A percentile compares a stretch with the other conserved stretches of the same genome.
Evolutionary conservation across 345 rosid species (phyloP).

Genomic region (Populus euphratica): DNA sequence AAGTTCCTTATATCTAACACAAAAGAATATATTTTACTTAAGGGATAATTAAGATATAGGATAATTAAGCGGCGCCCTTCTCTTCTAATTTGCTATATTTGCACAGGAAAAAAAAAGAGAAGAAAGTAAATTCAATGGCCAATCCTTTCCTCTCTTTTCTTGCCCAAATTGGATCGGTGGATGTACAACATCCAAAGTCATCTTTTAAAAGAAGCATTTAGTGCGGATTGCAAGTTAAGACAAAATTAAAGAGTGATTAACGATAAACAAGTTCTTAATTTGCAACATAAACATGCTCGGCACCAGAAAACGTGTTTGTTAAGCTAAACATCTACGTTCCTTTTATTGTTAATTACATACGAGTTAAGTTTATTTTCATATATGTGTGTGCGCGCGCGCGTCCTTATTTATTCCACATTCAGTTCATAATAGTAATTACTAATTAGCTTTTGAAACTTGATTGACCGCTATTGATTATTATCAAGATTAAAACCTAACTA

Average conservation of each 20-base stretch:
- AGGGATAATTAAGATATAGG: neutral
- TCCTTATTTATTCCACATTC: neutral
- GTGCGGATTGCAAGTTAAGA: conserved; percentile 4
- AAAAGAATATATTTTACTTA: neutral
- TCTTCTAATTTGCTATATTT: neutral
- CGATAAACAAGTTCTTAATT: neutral
- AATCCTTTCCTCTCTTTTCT: neutral
- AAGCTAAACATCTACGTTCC: neutral
- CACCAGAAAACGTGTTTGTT: neutral
- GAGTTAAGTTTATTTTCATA: too few relatives aligned
- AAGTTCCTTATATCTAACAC: neutral
- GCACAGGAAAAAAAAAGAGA: neutral
- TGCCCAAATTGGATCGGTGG: neutral
- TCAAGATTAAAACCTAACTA: neutral
- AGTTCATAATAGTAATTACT: neutral
- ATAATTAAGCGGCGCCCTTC: neutral
- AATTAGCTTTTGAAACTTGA: neutral
- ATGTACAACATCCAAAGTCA: neutral
- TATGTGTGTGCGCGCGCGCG: fast-evolving
- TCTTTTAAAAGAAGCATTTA: neutral
- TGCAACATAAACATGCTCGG: neutral
- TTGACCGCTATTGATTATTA: too few relatives aligned
- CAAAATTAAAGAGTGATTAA: neutral
- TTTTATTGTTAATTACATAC: neutral
- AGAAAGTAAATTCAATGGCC: neutral